phyloP scores from a whole-genome alignment of 2,329 filamentous ascomycete genomes.

The Ceratocystis albifundus region DNA sequence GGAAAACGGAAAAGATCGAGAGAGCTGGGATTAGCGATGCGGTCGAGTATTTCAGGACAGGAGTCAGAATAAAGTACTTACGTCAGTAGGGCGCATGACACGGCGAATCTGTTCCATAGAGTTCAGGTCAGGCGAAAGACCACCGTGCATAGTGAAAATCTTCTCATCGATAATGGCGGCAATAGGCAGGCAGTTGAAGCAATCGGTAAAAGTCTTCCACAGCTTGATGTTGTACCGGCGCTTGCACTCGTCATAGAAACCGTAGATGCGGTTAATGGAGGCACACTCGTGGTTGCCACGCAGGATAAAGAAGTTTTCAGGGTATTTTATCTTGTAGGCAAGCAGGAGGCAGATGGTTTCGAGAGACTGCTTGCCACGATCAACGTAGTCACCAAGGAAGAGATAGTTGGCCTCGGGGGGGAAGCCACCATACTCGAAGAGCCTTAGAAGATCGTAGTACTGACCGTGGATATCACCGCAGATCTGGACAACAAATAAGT shows the following conservation, averaged over 20 bases:
- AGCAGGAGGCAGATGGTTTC: constrained; percentile 96
- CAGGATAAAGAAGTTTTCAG: constrained; percentile 98
- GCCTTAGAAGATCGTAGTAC: constrained; percentile 92
- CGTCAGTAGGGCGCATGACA: constrained; percentile 97
- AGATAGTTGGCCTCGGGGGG: constrained; percentile 98
- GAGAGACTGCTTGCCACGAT: constrained; percentile 96
- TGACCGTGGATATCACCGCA: constrained; percentile 98
- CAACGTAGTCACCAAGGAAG: constrained; percentile 97
- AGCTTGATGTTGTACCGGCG: constrained; percentile 98
- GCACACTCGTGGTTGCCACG: constrained; percentile 98
- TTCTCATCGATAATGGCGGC: constrained; percentile 99
- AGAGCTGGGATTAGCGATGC: background rate
- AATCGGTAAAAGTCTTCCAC: constrained; percentile 99
- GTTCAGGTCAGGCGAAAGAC: constrained; percentile 91
- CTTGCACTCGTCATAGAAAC: constrained; percentile 99
- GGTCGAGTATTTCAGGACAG: background rate
- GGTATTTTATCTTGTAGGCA: constrained; percentile 99
- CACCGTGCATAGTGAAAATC: constrained; percentile 99
- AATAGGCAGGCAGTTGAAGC: constrained; percentile 98
- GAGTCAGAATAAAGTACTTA: constrained; percentile 43
- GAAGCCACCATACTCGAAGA: constrained; percentile 98
- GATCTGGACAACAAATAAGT: constrained; percentile 49
- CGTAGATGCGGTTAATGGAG: constrained; percentile 97
- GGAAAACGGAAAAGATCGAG: background rate
- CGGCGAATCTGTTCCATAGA: constrained; percentile 99